Conservation (phyloP, 495 filamentous ascomycete genomes). For the Elasticomyces elasticus region DNA sequence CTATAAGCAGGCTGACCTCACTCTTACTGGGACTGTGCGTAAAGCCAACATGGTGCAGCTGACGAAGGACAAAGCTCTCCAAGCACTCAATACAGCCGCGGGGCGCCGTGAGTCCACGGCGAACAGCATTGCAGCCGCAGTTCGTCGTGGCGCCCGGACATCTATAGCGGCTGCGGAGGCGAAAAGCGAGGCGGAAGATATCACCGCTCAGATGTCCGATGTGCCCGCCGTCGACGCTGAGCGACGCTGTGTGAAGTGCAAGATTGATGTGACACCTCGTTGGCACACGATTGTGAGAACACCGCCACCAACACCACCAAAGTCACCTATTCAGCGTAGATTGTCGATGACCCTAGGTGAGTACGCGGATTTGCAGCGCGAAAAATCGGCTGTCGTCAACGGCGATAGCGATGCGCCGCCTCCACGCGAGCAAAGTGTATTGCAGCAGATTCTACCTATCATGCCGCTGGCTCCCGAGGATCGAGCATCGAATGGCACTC, state of each 20-base stretch:
- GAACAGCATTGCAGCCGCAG: conserved; percentile 15
- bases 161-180: conserved; percentile 22
- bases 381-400: neutral
- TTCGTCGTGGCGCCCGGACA: conserved; percentile 16
- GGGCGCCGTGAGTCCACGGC: conserved; percentile 15
- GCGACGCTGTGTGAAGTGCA: conserved; percentile 40
- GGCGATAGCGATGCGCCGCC: neutral
- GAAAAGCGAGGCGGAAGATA: conserved; percentile 21
- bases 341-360: conserved; percentile 20
- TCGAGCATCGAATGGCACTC: conserved; percentile 13
- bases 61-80: conserved; percentile 32
- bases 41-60: conserved; percentile 65
- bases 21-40: conserved; percentile 79
- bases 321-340: conserved; percentile 9
- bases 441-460: conserved; percentile 8
- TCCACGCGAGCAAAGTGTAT: neutral
- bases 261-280: conserved; percentile 48
- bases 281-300: conserved; percentile 40
- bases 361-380: conserved; percentile 12
- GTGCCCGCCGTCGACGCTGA: conserved; percentile 14
- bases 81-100: neutral
- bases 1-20: conserved; percentile 89
- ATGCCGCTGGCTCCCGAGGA: conserved; percentile 15
- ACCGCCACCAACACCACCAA: conserved; percentile 9
- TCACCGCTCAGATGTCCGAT: conserved; percentile 22